Conservation (phyloP, 2,329 filamentous ascomycete genomes). For the Arthroderma uncinatum region DNA sequence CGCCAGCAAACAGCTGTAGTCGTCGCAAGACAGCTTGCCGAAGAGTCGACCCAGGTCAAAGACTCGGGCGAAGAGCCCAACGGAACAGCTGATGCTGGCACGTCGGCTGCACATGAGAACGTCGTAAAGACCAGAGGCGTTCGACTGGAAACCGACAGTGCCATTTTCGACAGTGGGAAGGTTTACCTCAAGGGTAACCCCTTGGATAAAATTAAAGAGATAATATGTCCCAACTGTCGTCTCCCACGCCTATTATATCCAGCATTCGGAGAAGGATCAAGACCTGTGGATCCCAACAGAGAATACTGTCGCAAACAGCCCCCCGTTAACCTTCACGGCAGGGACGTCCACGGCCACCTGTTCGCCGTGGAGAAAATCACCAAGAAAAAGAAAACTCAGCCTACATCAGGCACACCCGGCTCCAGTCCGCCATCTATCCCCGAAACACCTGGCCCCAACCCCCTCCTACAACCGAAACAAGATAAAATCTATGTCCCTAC, state of each 20-base stretch:
- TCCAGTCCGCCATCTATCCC: constrained; percentile 28
- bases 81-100: constrained; percentile 24
- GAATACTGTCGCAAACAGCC: constrained; percentile 52
- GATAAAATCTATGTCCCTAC: constrained; percentile 31
- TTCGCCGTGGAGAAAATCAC: constrained; percentile 35
- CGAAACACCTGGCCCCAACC: constrained; percentile 17
- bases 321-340: constrained; percentile 45
- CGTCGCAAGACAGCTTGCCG: constrained; percentile 34
- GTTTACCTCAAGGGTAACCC: constrained; percentile 48
- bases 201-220: constrained; percentile 47
- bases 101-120: constrained; percentile 29
- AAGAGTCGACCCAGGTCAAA: constrained; percentile 26
- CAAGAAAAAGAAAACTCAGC: constrained; percentile 36
- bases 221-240: constrained; percentile 50
- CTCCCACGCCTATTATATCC: constrained; percentile 50
- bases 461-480: constrained; percentile 23
- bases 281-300: constrained; percentile 39
- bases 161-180: constrained; percentile 43
- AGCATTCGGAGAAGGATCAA: constrained; percentile 40
- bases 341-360: constrained; percentile 50
- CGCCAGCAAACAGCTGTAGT: constrained; percentile 45
- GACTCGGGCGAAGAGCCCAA: constrained; percentile 22
- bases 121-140: constrained; percentile 25
- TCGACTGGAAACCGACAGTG: constrained; percentile 40
- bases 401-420: constrained; percentile 25